Evolutionary conservation across 2,329 filamentous ascomycete species (phyloP).

Genomic region (Teratosphaeria pseudoeucalypti): DNA sequence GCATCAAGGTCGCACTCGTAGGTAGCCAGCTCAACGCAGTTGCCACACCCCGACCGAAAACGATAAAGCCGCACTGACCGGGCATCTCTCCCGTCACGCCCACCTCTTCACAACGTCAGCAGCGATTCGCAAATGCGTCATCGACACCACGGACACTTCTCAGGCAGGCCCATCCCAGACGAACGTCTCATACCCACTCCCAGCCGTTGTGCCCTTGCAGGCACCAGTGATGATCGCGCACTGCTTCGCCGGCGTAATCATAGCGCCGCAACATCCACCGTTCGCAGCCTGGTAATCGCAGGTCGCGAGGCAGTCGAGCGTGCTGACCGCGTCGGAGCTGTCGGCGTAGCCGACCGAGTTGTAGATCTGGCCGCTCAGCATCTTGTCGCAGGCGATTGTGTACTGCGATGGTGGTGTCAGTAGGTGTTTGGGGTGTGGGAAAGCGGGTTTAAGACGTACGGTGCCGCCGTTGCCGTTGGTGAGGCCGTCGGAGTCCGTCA

Average conservation of each 20-base stretch:
- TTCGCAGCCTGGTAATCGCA: neutral
- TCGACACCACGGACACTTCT: no score
- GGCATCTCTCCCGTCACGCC: neutral
- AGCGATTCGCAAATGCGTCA: no score
- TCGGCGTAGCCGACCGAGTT: neutral
- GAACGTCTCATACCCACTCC: neutral
- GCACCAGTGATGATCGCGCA: neutral
- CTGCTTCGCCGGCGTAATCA: neutral
- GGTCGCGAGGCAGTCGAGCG: neutral
- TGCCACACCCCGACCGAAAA: neutral
- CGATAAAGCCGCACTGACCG: neutral
- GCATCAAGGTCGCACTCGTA: neutral
- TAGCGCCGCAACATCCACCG: neutral
- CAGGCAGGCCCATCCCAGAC: neutral
- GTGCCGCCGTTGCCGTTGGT: neutral
- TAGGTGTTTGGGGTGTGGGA: neutral
- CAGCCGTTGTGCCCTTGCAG: neutral
- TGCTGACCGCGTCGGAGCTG: neutral
- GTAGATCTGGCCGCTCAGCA: neutral
- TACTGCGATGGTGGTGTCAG: neutral
- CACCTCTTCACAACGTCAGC: neutral
- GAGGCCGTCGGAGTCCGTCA: neutral
- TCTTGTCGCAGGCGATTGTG: neutral
- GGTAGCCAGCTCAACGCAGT: neutral
- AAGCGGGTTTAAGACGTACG: neutral